Evolutionary conservation across 2,329 filamentous ascomycete species (phyloP).

Genomic region (Curvularia eragrostidis): DNA sequence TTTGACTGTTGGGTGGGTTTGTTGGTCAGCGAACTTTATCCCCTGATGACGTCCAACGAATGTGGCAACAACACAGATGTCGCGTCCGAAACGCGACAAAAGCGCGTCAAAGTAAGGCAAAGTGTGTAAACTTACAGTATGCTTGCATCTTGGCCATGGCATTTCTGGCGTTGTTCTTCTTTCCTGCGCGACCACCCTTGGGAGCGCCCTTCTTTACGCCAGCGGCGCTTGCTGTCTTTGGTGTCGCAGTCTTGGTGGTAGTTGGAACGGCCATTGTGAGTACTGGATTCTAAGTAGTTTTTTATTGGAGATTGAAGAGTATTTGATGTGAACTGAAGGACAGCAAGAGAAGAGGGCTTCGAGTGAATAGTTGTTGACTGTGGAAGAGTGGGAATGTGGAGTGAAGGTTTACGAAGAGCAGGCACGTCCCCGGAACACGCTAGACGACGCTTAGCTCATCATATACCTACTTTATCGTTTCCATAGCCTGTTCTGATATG

Average conservation of each 20-base stretch:
- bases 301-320: neutral
- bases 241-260: constrained; percentile 33
- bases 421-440: constrained; percentile 14
- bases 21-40: constrained; percentile 22
- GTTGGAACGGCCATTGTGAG: constrained; percentile 37
- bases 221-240: constrained; percentile 31
- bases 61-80: constrained; percentile 5
- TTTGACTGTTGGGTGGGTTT: constrained; percentile 43
- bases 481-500: constrained; percentile 13
- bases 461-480: constrained; percentile 13
- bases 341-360: neutral
- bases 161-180: constrained; percentile 35
- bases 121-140: constrained; percentile 38
- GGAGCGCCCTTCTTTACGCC: constrained; percentile 42
- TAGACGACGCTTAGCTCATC: constrained; percentile 13
- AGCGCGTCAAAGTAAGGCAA: constrained; percentile 29
- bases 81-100: constrained; percentile 24
- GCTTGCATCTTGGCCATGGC: constrained; percentile 48
- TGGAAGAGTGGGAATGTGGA: constrained; percentile 14
- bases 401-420: constrained; percentile 26
- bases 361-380: constrained; percentile 1
- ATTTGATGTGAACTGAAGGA: neutral
- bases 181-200: constrained; percentile 21
- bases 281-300: constrained; percentile 1
- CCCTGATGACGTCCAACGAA: neutral